A percentile compares a stretch with the other conserved stretches of the same genome.
Evolutionary conservation across 129 eudicot species (phyloP).

Genomic region (Flaveria ramosissima): DNA sequence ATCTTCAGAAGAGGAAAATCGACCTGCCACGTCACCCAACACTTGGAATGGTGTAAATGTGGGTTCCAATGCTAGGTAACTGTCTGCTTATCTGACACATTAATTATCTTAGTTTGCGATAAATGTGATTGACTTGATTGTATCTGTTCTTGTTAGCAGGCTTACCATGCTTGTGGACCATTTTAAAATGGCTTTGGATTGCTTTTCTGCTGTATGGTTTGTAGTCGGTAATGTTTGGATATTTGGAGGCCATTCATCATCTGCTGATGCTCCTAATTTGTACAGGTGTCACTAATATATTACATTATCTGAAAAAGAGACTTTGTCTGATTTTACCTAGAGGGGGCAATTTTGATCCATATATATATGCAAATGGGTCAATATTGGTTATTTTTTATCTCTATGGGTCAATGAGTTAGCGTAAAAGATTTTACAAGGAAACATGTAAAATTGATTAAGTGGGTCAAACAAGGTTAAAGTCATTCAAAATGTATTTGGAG

Average conservation of each 20-base stretch:
- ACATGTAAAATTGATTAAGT: not conserved
- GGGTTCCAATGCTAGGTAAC: conserved; percentile 51
- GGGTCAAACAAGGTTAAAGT: not conserved
- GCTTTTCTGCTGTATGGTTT: conserved; percentile 83
- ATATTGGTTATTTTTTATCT: not conserved
- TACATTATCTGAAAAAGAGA: not conserved
- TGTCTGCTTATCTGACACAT: not conserved
- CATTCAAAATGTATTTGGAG: not conserved
- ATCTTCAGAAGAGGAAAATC: conserved; percentile 52
- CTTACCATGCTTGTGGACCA: conserved; percentile 57
- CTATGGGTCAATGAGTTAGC: not conserved
- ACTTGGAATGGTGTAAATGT: conserved; percentile 44
- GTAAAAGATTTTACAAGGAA: not conserved
- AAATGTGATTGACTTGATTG: not conserved
- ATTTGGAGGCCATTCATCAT: conserved; percentile 74
- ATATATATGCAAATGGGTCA: not conserved
- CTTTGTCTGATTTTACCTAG: not conserved
- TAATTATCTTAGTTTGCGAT: not conserved
- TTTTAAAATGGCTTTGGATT: conserved; percentile 75
- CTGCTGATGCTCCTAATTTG: conserved; percentile 75
- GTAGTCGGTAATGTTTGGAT: conserved; percentile 81
- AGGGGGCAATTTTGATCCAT: not conserved
- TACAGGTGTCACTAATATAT: conserved; percentile 48
- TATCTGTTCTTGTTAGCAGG: conserved; percentile 31
- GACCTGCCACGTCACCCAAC: conserved; percentile 36